phyloP scores from a whole-genome alignment of 805 yeast genomes.

The Ogataea glucozyma region DNA sequence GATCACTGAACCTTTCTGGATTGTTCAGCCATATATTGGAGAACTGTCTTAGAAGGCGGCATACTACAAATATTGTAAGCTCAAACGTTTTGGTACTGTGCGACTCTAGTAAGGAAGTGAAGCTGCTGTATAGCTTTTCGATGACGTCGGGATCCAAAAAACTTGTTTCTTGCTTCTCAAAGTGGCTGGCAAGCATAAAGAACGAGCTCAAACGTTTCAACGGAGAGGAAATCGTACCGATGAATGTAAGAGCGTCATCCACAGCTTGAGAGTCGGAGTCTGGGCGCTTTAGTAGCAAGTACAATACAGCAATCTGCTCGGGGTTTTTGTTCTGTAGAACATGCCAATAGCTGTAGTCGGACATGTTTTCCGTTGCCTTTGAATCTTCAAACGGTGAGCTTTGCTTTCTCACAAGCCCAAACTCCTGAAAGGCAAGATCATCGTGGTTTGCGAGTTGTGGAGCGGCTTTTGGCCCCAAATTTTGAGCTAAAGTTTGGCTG shows the following conservation, averaged over 20 bases:
- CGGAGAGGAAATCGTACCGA: slow-evolving; percentile 13
- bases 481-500: neutral
- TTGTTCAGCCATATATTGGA: slow-evolving; percentile 32
- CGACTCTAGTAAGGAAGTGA: slow-evolving; percentile 20
- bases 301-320: no score
- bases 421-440: slow-evolving; percentile 6
- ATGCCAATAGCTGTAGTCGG: neutral
- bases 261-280: slow-evolving; percentile 6
- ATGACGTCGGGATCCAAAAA: slow-evolving; percentile 7
- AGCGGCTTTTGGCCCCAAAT: no score
- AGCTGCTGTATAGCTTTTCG: slow-evolving; percentile 14
- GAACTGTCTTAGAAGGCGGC: slow-evolving; percentile 33
- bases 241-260: slow-evolving; percentile 10
- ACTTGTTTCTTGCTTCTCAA: slow-evolving; percentile 5
- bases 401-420: slow-evolving; percentile 18
- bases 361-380: neutral
- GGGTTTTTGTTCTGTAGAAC: neutral
- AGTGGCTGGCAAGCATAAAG: slow-evolving; percentile 14
- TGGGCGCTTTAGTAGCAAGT: no score
- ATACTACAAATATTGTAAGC: slow-evolving; percentile 36
- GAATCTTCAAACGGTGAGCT: neutral
- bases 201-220: slow-evolving; percentile 17
- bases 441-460: neutral
- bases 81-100: slow-evolving; percentile 42
- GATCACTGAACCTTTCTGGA: slow-evolving; percentile 8